phyloP scores from a whole-genome alignment of 192 early-diverging fungal species.

The Umbelopsis sp. region DNA sequence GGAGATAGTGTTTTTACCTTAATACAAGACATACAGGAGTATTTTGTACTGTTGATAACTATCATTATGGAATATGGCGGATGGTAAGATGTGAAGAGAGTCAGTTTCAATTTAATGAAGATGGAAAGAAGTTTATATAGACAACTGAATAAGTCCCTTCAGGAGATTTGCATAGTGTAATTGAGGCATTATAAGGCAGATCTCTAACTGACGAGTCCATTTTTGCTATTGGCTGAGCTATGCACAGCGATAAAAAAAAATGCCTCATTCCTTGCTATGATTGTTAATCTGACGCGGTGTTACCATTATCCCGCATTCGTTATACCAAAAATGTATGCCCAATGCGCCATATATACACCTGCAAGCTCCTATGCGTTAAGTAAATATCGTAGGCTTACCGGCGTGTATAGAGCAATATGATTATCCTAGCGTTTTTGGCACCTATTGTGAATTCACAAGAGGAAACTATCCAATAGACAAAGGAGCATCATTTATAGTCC shows the following conservation, averaged over 20 bases:
- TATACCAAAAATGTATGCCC: no score
- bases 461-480: no score
- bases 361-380: no score
- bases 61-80: not conserved
- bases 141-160: not conserved
- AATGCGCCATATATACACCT: no score
- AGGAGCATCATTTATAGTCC: no score
- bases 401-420: no score
- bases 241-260: not conserved
- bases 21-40: not conserved
- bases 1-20: not conserved
- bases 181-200: not conserved
- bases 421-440: no score
- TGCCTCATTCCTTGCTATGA: not conserved
- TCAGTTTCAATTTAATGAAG: not conserved
- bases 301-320: no score
- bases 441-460: no score
- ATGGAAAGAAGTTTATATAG: not conserved
- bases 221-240: not conserved
- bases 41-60: not conserved
- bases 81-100: not conserved
- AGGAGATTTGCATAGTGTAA: not conserved
- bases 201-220: not conserved
- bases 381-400: no score
- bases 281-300: no score